These are phyloP conservation scores for Asclepias syriaca DNA, from an alignment of 257 asterid species.

Conservation along the genomic window DNA sequence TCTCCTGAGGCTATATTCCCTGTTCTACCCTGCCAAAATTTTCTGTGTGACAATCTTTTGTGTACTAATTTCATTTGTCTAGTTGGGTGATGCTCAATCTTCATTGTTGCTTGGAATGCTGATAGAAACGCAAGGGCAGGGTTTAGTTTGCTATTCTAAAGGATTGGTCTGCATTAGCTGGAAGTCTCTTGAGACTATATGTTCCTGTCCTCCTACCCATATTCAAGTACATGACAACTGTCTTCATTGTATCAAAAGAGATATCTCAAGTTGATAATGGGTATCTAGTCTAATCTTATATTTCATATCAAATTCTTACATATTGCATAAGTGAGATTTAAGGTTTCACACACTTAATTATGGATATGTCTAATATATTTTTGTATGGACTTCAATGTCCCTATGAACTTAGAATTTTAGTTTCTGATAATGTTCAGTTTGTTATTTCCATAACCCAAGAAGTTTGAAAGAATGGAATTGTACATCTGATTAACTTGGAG, in stretches of 20 bases:
- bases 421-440: neutral
- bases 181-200: neutral
- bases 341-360: neutral
- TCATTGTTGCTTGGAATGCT: neutral
- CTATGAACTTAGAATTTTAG: neutral
- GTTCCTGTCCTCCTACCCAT: neutral
- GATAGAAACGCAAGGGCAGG: neutral
- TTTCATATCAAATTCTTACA: too few relatives aligned
- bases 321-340: too few relatives aligned
- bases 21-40: neutral
- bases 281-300: too few relatives aligned
- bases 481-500: neutral
- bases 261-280: too few relatives aligned
- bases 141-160: neutral
- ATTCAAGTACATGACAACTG: too few relatives aligned
- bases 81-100: neutral
- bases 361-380: neutral
- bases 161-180: neutral
- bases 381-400: neutral
- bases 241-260: too few relatives aligned
- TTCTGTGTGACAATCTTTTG: neutral
- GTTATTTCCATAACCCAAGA: neutral
- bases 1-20: neutral
- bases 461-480: neutral
- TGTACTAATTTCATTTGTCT: neutral